Base-by-base conservation (phyloP, 208 protist genomes). In the Crithidia bombi region DNA sequence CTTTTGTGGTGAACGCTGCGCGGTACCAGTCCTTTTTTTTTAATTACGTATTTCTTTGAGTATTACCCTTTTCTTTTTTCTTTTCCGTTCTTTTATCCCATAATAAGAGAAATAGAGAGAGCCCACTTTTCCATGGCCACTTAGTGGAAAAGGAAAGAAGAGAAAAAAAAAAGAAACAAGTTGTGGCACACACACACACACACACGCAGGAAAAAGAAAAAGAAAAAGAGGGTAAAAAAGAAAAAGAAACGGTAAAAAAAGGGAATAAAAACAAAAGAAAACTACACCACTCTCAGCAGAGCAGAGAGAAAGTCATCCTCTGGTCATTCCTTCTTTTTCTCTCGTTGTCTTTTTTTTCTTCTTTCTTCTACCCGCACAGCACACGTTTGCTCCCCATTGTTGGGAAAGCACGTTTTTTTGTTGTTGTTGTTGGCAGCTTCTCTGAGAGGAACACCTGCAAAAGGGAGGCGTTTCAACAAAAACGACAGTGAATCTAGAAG, bases 51-150 rank as follows among this genome's bases (percentile, higher is more conserved):
- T 77, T 67, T 32, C 14, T 52, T 57, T 38, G n/a, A n/a, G n/a
- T n/a, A n/a, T n/a, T n/a, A n/a, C n/a, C n/a, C n/a, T n/a, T 75
- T 59, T 50, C 51, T 57, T 39, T 52, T 14, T 75, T 56, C 44
- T 15, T 43, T 62, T 59, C 57, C 57, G 7, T 66, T n/a, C 49
- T 59, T 49, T 30, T n/a, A n/a, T n/a, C n/a, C n/a, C n/a, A n/a
- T n/a, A n/a, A n/a, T n/a, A n/a, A n/a, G n/a, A n/a, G n/a, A n/a
- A n/a, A n/a, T n/a, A n/a, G n/a, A n/a, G n/a, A n/a, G n/a, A n/a
- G n/a, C n/a, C 12, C 23, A 68, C 33, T 52, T 57, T 46, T 50
- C 30, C 35, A 41, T 39, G 12, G 36, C 43, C 52, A 41, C 28
- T 52, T 23, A n/a, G 41, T 26, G 64, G 44, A 46, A 12, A 65